phyloP scores from a whole-genome alignment of 306 rosid genomes.

The Lathyrus oleraceus region DNA sequence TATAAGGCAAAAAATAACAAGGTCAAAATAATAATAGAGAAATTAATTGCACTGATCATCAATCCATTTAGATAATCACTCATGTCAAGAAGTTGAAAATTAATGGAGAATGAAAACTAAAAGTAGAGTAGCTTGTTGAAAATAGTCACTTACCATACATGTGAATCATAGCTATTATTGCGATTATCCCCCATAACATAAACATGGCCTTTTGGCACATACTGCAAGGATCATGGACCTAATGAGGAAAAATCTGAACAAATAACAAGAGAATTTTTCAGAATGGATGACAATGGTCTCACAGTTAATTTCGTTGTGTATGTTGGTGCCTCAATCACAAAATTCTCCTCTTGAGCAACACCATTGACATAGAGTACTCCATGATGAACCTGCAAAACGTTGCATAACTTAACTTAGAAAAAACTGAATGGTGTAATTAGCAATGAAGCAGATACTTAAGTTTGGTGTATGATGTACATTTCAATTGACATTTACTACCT shows the following conservation, averaged over 20 bases:
- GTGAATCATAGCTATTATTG: constrained; percentile 80
- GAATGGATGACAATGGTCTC: constrained; percentile 32
- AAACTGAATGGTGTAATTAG: neutral
- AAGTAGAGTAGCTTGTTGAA: constrained; percentile 4
- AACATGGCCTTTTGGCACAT: constrained; percentile 81
- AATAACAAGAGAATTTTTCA: neutral
- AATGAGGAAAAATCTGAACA: neutral
- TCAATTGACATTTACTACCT: constrained; percentile 46
- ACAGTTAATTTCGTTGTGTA: constrained; percentile 55
- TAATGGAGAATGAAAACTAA: neutral
- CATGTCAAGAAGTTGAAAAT: neutral
- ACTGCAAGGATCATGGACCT: constrained; percentile 50
- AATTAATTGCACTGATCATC: neutral
- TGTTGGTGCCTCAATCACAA: constrained; percentile 56
- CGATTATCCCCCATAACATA: constrained; percentile 94
- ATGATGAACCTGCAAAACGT: constrained; percentile 51
- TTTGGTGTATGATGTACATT: neutral
- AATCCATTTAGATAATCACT: neutral
- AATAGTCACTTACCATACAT: constrained; percentile 57
- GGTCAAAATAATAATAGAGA: neutral
- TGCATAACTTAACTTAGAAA: constrained; percentile 26
- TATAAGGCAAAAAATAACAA: constrained; percentile 21
- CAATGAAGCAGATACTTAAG: neutral
- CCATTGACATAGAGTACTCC: constrained; percentile 83
- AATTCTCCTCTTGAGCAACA: constrained; percentile 62